phyloP scores from a whole-genome alignment of 2,329 filamentous ascomycete genomes.

The Colletotrichum tanaceti region DNA sequence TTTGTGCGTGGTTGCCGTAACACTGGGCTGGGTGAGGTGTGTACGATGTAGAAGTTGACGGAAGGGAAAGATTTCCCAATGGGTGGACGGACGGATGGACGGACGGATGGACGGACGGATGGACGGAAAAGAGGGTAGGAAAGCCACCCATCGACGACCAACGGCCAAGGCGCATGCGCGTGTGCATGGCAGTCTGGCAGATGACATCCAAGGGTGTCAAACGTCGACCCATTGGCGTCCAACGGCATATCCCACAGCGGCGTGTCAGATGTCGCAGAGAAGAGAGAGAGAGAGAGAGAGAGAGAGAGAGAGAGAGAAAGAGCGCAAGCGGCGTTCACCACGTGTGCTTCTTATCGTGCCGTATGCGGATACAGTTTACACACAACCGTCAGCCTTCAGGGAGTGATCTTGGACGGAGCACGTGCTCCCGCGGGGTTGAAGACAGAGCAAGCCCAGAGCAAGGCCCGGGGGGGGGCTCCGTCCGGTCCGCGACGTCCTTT shows the following conservation, averaged over 20 bases:
- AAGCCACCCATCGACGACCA: background rate
- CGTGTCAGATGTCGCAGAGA: background rate
- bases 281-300: too few species aligned
- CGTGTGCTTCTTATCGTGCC: conserved; percentile 14
- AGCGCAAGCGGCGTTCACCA: conserved; percentile 27
- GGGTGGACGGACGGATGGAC: too few species aligned
- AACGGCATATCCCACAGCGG: too few species aligned
- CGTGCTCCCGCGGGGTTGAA: conserved; percentile 15
- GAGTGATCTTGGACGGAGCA: conserved; percentile 8
- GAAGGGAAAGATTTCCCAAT: background rate
- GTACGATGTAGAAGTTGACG: too few species aligned
- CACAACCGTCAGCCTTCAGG: too few species aligned
- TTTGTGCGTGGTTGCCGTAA: background rate
- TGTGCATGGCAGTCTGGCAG: background rate
- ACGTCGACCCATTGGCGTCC: background rate
- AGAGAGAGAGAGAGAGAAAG: too few species aligned
- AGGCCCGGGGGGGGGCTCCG: background rate
- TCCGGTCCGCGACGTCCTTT: conserved; percentile 12
- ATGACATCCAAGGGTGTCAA: background rate
- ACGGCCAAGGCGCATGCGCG: background rate
- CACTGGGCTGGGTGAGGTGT: background rate
- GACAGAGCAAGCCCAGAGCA: background rate
- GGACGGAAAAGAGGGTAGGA: too few species aligned
- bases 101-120: too few species aligned
- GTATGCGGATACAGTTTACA: background rate